Conservation (phyloP, 768 basidiomycete genomes). For the Termitomyces heimii region DNA sequence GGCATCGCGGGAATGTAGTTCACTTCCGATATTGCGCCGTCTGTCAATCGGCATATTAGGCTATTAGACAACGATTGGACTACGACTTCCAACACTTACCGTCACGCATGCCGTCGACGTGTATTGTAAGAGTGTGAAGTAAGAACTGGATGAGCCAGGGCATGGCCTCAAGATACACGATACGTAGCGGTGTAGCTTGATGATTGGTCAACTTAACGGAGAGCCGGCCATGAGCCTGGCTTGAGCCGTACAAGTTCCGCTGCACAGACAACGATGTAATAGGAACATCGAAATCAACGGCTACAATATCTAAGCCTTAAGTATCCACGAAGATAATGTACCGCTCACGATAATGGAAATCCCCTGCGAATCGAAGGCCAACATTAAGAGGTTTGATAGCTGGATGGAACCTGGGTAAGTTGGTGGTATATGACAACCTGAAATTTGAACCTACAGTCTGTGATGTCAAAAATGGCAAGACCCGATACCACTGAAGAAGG, state of each 20-base stretch:
- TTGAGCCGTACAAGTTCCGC: constrained; percentile 67
- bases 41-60: constrained; percentile 27
- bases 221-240: constrained; percentile 73
- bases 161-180: constrained; percentile 84
- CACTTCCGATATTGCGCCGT: constrained; percentile 57
- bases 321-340: background rate
- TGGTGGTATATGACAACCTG: background rate
- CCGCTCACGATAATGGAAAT: constrained; percentile 59
- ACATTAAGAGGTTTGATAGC: constrained; percentile 48
- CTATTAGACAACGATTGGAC: background rate
- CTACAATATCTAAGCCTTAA: constrained; percentile 19
- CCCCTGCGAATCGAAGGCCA: constrained; percentile 47
- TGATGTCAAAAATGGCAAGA: constrained; percentile 43
- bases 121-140: constrained; percentile 66
- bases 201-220: constrained; percentile 63
- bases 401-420: constrained; percentile 17
- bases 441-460: constrained; percentile 31
- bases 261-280: constrained; percentile 53
- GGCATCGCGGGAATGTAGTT: constrained; percentile 64
- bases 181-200: constrained; percentile 31
- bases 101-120: constrained; percentile 37
- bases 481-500: constrained; percentile 30
- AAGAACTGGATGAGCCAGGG: constrained; percentile 91
- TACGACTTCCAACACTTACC: constrained; percentile 27
- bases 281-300: constrained; percentile 29